Evolutionary conservation across 768 basidiomycete species (phyloP).

Genomic region (Lanmaoa pseudosensibilis): DNA sequence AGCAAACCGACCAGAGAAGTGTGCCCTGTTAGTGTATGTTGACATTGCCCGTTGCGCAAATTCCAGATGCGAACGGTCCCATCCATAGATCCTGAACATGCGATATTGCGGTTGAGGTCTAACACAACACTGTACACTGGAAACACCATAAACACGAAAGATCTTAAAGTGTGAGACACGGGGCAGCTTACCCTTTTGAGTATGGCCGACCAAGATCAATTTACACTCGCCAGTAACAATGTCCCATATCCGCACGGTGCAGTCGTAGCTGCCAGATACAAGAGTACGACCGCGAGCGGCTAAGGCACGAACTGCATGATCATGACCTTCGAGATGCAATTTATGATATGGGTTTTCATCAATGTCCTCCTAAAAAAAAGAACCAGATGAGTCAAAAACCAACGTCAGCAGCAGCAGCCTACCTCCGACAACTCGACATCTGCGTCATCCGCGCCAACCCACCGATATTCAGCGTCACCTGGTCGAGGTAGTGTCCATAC

Average conservation of each 20-base stretch:
- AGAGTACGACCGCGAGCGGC: constrained; percentile 87
- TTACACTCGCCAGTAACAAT: constrained; percentile 79
- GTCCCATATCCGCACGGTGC: constrained; percentile 94
- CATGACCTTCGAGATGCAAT: constrained; percentile 82
- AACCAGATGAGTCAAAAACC: constrained; percentile 4
- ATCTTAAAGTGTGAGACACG: constrained; percentile 5
- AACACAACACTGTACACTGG: constrained; percentile 94
- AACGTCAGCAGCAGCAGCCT: constrained; percentile 10
- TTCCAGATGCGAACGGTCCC: constrained; percentile 96
- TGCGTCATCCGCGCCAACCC: constrained; percentile 58
- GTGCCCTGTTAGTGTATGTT: constrained; percentile 83
- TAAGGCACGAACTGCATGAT: constrained; percentile 88
- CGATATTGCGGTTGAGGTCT: constrained; percentile 81
- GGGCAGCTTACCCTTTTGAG: constrained; percentile 72
- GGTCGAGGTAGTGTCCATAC: constrained; percentile 69
- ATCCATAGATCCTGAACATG: constrained; percentile 98
- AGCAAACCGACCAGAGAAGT: constrained; percentile 94
- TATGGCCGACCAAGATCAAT: constrained; percentile 82
- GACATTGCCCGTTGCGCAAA: constrained; percentile 74
- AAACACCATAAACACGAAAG: constrained; percentile 7
- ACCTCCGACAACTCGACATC: constrained; percentile 60
- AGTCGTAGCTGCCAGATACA: constrained; percentile 96
- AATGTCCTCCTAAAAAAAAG: constrained; percentile 55
- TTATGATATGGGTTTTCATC: constrained; percentile 88
- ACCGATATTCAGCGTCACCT: constrained; percentile 74